Percentiles rank a stretch among this genome's conserved stretches.
phyloP scores from a whole-genome alignment of 192 early-diverging fungal species.

The Coemansia sp. region DNA sequence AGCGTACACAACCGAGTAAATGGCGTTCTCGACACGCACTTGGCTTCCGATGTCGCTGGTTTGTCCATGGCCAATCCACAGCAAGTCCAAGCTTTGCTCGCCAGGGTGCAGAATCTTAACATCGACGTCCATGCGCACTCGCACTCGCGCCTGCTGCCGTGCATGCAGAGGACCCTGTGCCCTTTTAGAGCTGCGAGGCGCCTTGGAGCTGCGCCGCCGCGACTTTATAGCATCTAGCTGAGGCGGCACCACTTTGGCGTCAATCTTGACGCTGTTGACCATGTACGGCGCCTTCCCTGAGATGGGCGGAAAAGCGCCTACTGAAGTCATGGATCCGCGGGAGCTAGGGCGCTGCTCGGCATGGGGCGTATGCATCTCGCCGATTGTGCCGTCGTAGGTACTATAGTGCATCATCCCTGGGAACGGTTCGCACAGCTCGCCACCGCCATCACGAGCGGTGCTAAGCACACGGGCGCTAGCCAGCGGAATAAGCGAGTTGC shows the following conservation, averaged over 20 bases:
- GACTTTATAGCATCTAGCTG: constrained; percentile 7
- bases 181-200: neutral
- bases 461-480: neutral
- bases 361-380: constrained; percentile 1
- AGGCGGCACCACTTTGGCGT: constrained; percentile 19
- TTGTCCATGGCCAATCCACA: constrained; percentile 6
- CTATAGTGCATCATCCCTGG: constrained; percentile 5
- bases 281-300: constrained; percentile 18
- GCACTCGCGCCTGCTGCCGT: constrained; percentile 13
- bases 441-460: neutral
- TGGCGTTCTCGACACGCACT: neutral
- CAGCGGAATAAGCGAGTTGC: neutral
- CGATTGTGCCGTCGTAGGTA: constrained; percentile 1
- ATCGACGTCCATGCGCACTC: constrained; percentile 19
- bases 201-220: neutral
- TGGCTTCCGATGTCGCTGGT: neutral
- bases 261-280: constrained; percentile 17
- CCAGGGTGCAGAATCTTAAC: constrained; percentile 15
- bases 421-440: neutral
- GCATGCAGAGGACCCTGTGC: neutral
- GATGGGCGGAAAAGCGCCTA: neutral
- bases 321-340: constrained; percentile 10
- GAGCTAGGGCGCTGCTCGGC: constrained; percentile 13
- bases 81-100: constrained; percentile 21
- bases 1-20: neutral